phyloP scores from a whole-genome alignment of 2,329 filamentous ascomycete genomes.

The Pestalotiopsis fici region DNA sequence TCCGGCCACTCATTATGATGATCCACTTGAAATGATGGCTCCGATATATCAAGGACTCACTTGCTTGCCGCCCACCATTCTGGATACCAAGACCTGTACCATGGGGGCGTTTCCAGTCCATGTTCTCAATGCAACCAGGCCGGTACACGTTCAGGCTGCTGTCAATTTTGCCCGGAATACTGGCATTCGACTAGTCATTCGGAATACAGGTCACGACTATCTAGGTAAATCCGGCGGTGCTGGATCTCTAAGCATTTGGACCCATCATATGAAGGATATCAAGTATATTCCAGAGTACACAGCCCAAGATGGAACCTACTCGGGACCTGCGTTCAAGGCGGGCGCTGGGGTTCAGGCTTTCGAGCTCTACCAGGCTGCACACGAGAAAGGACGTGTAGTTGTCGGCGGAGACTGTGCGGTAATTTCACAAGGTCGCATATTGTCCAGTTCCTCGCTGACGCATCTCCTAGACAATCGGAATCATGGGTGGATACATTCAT shows the following conservation, averaged over 20 bases:
- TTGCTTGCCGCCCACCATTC: background rate
- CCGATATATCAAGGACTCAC: background rate
- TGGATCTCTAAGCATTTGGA: background rate
- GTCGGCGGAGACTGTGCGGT: too few relatives aligned
- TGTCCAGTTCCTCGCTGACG: too few relatives aligned
- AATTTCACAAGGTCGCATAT: too few relatives aligned
- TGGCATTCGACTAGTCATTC: background rate
- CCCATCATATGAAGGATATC: background rate
- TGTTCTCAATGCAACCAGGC: background rate
- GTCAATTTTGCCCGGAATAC: background rate
- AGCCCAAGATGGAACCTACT: background rate
- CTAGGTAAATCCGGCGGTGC: background rate
- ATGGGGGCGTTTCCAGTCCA: background rate
- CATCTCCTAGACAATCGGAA: constrained; percentile 41
- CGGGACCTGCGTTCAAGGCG: background rate
- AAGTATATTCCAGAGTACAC: background rate
- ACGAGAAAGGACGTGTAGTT: too few relatives aligned
- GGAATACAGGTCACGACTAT: background rate
- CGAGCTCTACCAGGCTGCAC: too few relatives aligned
- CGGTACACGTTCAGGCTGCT: too few relatives aligned
- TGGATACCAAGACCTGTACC: background rate
- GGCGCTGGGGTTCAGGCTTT: background rate
- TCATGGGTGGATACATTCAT: constrained; percentile 55
- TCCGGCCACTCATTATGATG: background rate
- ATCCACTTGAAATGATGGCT: background rate